Percentiles rank a stretch among this genome's conserved stretches.
Evolutionary conservation across 139 green algal genomes (phyloP).

Genomic region (Tetraselmis striata): DNA sequence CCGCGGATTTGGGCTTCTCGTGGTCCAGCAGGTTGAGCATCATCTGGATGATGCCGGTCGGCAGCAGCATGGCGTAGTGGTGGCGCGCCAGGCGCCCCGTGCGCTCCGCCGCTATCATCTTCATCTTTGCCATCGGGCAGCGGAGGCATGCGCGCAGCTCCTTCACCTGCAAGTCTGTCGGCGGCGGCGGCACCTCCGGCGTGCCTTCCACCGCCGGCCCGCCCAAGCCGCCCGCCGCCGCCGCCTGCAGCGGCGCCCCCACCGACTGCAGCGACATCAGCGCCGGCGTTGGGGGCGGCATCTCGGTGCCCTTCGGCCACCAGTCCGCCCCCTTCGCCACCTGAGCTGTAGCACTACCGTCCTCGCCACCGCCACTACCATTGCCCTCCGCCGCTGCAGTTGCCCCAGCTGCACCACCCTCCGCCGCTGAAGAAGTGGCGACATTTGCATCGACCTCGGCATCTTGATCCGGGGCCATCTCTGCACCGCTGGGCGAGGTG

Average conservation of each 20-base stretch:
- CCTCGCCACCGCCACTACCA: too few relatives aligned
- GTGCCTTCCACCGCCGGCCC: not conserved
- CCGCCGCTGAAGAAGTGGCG: too few relatives aligned
- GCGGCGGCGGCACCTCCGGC: not conserved
- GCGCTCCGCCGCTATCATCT: not conserved
- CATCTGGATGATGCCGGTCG: not conserved
- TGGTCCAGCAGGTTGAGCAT: not conserved
- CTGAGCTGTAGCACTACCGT: too few relatives aligned
- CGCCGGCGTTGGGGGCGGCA: not conserved
- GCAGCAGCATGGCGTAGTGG: not conserved
- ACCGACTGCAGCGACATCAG: not conserved
- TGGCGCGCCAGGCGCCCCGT: not conserved
- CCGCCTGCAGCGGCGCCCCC: not conserved
- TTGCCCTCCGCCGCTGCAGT: too few relatives aligned
- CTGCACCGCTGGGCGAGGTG: too few relatives aligned
- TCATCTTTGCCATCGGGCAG: not conserved
- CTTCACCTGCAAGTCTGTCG: not conserved
- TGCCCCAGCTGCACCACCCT: too few relatives aligned
- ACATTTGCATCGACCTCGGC: too few relatives aligned
- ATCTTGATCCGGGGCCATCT: too few relatives aligned
- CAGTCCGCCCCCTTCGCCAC: too few relatives aligned
- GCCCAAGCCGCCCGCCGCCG: not conserved
- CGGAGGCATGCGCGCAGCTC: not conserved
- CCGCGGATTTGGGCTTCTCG: not conserved
- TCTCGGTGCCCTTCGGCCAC: too few relatives aligned